Conservation (phyloP, 208 protist species). For the Acanthamoeba royreba region DNA sequence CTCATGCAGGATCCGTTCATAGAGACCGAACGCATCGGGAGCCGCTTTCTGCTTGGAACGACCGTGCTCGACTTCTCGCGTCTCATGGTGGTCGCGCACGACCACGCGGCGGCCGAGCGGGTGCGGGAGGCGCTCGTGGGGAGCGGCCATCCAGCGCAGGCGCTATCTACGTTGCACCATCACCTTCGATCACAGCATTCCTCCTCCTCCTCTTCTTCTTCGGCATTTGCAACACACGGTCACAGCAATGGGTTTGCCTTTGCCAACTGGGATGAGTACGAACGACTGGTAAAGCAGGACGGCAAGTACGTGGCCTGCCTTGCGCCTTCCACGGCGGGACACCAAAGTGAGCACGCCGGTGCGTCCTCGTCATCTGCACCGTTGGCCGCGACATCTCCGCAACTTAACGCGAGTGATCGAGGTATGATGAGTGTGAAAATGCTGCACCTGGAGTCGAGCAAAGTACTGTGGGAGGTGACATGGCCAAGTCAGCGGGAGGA, state of each 20-base stretch:
- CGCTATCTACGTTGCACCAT: too few species aligned
- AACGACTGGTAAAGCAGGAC: background rate
- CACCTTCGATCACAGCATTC: too few species aligned
- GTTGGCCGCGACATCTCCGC: too few species aligned
- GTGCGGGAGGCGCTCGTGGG: background rate
- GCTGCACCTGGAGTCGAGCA: background rate
- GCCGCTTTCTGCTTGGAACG: background rate
- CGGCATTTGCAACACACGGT: too few species aligned
- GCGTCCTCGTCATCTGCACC: too few species aligned
- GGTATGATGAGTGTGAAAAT: background rate
- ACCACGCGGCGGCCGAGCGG: too few species aligned
- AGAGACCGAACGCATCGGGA: background rate
- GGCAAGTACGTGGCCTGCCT: background rate
- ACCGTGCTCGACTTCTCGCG: background rate
- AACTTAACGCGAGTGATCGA: too few species aligned
- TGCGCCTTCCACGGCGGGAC: too few species aligned
- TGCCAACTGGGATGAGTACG: background rate
- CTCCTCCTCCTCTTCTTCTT: too few species aligned
- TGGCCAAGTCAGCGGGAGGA: background rate
- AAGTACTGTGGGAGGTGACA: background rate
- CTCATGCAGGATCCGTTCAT: background rate
- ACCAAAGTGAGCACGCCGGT: too few species aligned
- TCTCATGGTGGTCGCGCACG: background rate
- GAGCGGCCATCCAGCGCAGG: too few species aligned
- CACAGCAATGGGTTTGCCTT: background rate